These are phyloP conservation scores for Pseudopyrenochaeta lycopersici DNA, from an alignment of 2,329 filamentous ascomycete genomes.

Conservation along the genomic window DNA sequence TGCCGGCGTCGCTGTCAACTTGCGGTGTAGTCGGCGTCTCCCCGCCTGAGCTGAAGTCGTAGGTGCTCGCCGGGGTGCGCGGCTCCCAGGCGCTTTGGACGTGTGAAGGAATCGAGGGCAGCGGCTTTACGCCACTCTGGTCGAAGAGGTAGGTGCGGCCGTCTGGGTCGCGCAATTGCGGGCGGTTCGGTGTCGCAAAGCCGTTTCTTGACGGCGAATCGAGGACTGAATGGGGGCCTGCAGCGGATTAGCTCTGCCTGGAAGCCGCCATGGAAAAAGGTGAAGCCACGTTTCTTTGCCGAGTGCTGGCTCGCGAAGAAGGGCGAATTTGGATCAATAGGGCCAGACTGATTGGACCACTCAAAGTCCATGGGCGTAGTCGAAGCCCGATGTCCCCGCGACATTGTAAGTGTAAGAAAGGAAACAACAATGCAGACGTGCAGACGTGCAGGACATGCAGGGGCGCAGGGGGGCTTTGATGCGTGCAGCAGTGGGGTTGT, in stretches of 20 bases:
- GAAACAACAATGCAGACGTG: too few species aligned
- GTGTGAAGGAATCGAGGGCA: conserved; percentile 46
- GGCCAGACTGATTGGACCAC: conserved; percentile 58
- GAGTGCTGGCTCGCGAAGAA: conserved; percentile 49
- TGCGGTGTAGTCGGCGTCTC: conserved; percentile 59
- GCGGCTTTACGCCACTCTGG: conserved; percentile 45
- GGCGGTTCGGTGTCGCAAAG: conserved; percentile 47
- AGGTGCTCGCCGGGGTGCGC: conserved; percentile 46
- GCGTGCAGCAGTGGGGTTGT: too few species aligned
- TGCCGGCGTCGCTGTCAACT: conserved; percentile 54
- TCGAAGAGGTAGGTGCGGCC: conserved; percentile 61
- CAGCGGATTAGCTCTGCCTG: too few species aligned
- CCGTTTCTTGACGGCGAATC: conserved; percentile 59
- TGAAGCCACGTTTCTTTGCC: conserved; percentile 51
- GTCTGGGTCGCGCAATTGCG: conserved; percentile 56
- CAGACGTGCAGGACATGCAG: too few species aligned
- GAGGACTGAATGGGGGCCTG: conserved; percentile 49
- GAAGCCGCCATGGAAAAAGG: too few species aligned
- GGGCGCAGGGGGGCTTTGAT: too few species aligned
- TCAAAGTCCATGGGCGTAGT: conserved; percentile 65
- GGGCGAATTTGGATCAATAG: conserved; percentile 57
- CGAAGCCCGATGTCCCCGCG: conserved; percentile 46
- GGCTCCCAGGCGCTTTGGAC: conserved; percentile 46
- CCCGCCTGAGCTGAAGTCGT: conserved; percentile 58
- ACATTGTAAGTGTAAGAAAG: conserved; percentile 22